Evolutionary conservation across 2,329 filamentous ascomycete species (phyloP), one percentile per base, ranked within the genome.

Genomic region (Pyrenophora teres): DNA sequence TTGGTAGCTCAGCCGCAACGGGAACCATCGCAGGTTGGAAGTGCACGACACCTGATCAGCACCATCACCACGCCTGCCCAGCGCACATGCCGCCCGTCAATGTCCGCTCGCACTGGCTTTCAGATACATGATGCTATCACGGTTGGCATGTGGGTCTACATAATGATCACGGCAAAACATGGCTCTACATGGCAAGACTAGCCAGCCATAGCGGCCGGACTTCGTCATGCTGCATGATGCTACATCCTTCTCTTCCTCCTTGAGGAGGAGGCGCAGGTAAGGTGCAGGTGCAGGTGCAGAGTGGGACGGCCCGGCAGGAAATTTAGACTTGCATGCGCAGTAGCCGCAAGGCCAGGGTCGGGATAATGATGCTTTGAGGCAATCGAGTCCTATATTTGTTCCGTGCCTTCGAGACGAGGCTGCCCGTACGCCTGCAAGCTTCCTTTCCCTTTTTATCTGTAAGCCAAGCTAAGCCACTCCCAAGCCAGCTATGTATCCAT

Each of bases 391-490:
- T 47, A 51, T 47, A 56, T 69, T 56, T 63, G 58, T 65, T 67
- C 50, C 54, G 41, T 49, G 50, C 54, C 46, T 33, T 51, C 16
- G 45, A 52, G 47, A 53, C 57, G 35, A 63, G 65, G 54, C 64
- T 65, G 61, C 66, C 60, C 56, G 40, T 50, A 57, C 46, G 44
- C 57, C 60, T 59, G 57, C 64, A 64, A 65, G 55, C 31, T 48
- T 47, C 49, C 56, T 58, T 52, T 64, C 52, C 63, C 62, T 67
- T 71, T 70, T 59, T 38, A 47, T 64, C 55, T 60, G 55, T 58
- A 65, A 57, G 50, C 46, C 61, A 65, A 58, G 43, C 51, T 58
- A 61, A 40, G 55, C 56, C 46, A 54, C 59, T 56, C 56, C 58
- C 66, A 58, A 61, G 50, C 58, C 53, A 59, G 52, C 52, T 44